Evolutionary conservation across 495 filamentous ascomycete species (phyloP).

Genomic region (Trichocladium uniseriatum): DNA sequence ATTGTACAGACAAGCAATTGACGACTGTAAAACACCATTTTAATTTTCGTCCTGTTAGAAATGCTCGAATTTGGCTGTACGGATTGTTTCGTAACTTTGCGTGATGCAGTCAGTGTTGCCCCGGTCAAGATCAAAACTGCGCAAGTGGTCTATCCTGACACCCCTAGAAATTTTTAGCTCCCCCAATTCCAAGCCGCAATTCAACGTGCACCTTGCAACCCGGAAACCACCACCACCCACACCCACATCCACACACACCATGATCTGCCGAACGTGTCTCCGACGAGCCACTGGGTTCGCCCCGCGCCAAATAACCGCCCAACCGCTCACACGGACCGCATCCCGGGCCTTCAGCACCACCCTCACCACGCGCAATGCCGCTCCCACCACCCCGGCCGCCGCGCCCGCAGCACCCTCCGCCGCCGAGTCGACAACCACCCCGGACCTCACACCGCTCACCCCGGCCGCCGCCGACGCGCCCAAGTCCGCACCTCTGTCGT

Average conservation of each 20-base stretch:
- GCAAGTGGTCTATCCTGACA: slow-evolving; percentile 9
- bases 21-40: not conserved
- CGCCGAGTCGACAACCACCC: not conserved
- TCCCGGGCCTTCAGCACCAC: slow-evolving; percentile 25
- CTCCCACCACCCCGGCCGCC: slow-evolving; percentile 14
- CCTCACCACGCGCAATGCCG: slow-evolving; percentile 18
- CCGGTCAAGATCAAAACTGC: slow-evolving; percentile 18
- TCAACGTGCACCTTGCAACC: not conserved
- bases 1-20: slow-evolving; percentile 12
- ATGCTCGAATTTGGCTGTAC: too few species aligned
- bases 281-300: slow-evolving; percentile 26
- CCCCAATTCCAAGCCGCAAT: slow-evolving; percentile 2
- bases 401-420: not conserved
- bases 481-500: slow-evolving; percentile 23
- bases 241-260: slow-evolving; percentile 17
- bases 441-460: slow-evolving; percentile 17
- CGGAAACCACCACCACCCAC: not conserved
- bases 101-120: not conserved
- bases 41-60: not conserved
- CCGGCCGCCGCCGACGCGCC: slow-evolving; percentile 10
- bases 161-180: slow-evolving; percentile 39
- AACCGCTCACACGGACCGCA: not conserved
- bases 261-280: slow-evolving; percentile 42
- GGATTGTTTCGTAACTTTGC: not conserved
- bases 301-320: slow-evolving; percentile 8